Evolutionary conservation across 805 yeast genomes (phyloP), one percentile per base, ranked within the genome.

Genomic region (Saccharomycopsis javanensis): DNA sequence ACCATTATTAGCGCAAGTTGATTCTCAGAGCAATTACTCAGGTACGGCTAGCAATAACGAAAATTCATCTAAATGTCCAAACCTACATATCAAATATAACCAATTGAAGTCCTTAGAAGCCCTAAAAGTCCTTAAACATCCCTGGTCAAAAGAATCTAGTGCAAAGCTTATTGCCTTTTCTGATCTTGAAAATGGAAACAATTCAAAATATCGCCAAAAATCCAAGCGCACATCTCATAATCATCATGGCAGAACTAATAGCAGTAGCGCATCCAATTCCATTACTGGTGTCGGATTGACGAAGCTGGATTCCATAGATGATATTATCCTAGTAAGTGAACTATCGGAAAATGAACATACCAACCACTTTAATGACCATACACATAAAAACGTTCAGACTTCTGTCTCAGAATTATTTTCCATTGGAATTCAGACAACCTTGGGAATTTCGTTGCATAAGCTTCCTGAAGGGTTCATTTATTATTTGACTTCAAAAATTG

Each of bases 391-490:
- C 65, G 76, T 87, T 20, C 82, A 81, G 57, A 82, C 96, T 0
- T 91, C 94, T 1, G 72, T 85, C 16, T 84, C 95, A 0, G 77
- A 88, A 58, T 71, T 92, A n/a, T 70, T 92, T 10, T 80, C 96
- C 4, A 89, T 92, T 58, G 97, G 97, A 3, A 68, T 94, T 23
- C 97, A 94, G 68, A 92, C 98, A 0, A 82, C 91, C 5, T 68
- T 91, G 54, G 98, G 96, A 0, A 81, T 92, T 30, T 80, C 95
- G 0, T 71, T 94, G 30, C 99, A 92, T 71, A 91, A 94, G 68
- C 76, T 92, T 27, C 99, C 99, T 0, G 99, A 92, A 70, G 99
- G 99, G 0, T 88, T 92, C 65, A 82, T 92, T 56, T 85, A 95
- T 51, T 92, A 80, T 68, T 86, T 86, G 34, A 90, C 94, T 0